These are phyloP conservation scores for Penicillium salamii DNA, from an alignment of 495 filamentous ascomycete species.

Conservation along the genomic window DNA sequence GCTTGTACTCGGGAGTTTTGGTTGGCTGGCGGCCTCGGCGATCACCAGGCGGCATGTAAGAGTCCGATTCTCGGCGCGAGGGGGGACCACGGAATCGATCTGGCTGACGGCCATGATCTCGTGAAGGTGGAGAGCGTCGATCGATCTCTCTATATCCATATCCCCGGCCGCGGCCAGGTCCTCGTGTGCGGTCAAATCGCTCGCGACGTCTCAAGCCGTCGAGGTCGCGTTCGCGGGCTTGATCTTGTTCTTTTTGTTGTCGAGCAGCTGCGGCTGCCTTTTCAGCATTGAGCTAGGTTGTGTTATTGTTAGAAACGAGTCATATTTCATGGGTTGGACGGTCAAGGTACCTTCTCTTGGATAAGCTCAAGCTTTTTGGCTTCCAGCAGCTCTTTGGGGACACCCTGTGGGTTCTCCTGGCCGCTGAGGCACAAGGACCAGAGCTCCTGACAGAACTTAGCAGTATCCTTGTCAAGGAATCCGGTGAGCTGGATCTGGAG, in stretches of 20 bases:
- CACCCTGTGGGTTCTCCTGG: slow-evolving; percentile 81
- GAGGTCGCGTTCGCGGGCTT: slow-evolving; percentile 54
- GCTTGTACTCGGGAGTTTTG: slow-evolving; percentile 32
- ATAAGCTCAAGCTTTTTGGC: slow-evolving; percentile 93
- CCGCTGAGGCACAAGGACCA: slow-evolving; percentile 91
- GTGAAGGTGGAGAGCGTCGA: slow-evolving; percentile 60
- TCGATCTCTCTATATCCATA: slow-evolving; percentile 49
- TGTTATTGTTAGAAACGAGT: slow-evolving; percentile 8
- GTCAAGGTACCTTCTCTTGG: slow-evolving; percentile 73
- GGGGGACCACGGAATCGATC: slow-evolving; percentile 52
- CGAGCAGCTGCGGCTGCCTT: slow-evolving; percentile 75
- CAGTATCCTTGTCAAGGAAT: slow-evolving; percentile 90
- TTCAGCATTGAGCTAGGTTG: slow-evolving; percentile 70
- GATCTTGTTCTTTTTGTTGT: slow-evolving; percentile 65
- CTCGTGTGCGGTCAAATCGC: slow-evolving; percentile 63
- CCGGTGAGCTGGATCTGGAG: slow-evolving; percentile 92
- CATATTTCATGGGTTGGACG: too few species aligned
- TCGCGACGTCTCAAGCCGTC: slow-evolving; percentile 70
- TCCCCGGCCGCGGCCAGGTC: slow-evolving; percentile 43
- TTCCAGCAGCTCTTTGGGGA: slow-evolving; percentile 91
- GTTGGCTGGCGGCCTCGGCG: slow-evolving; percentile 36
- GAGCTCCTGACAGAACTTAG: slow-evolving; percentile 87
- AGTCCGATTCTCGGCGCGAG: slow-evolving; percentile 52
- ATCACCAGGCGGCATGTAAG: slow-evolving; percentile 51
- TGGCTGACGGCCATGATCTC: slow-evolving; percentile 53